Evolutionary conservation across 768 basidiomycete species (phyloP).

Genomic region (Mycena galericulata): DNA sequence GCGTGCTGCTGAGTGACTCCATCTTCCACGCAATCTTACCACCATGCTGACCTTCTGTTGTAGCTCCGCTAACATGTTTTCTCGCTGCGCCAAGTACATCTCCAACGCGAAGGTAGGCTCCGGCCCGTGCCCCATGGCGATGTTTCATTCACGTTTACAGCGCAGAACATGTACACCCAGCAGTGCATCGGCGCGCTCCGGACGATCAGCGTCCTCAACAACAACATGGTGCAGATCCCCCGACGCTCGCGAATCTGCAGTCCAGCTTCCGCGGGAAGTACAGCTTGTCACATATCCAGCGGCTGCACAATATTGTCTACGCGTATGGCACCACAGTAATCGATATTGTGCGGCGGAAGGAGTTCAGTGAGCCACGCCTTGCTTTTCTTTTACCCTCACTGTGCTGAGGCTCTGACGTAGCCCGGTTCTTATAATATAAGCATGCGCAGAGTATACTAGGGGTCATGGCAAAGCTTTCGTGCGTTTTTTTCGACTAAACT

Average conservation of each 20-base stretch:
- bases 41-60: conserved; percentile 39
- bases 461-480: conserved; percentile 91
- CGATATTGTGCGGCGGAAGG: conserved; percentile 91
- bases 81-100: conserved; percentile 65
- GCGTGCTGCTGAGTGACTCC: conserved; percentile 63
- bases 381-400: background rate
- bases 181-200: conserved; percentile 75
- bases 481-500: conserved; percentile 44
- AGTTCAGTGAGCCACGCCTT: conserved; percentile 81
- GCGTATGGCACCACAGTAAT: conserved; percentile 93
- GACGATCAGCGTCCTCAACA: conserved; percentile 84
- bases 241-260: too few species aligned
- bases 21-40: background rate
- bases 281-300: conserved; percentile 90
- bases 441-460: conserved; percentile 85
- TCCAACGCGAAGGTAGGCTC: conserved; percentile 63
- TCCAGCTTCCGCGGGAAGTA: conserved; percentile 78
- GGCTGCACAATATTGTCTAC: conserved; percentile 90
- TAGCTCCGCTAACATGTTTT: conserved; percentile 75
- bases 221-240: conserved; percentile 82
- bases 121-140: background rate
- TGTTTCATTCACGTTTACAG: conserved; percentile 41
- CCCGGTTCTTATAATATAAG: conserved; percentile 83
- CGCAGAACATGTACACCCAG: too few species aligned
- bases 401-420: too few species aligned